These are phyloP conservation scores for Suhomyces kilbournensis DNA, from an alignment of 805 yeast species.

Conservation along the genomic window DNA sequence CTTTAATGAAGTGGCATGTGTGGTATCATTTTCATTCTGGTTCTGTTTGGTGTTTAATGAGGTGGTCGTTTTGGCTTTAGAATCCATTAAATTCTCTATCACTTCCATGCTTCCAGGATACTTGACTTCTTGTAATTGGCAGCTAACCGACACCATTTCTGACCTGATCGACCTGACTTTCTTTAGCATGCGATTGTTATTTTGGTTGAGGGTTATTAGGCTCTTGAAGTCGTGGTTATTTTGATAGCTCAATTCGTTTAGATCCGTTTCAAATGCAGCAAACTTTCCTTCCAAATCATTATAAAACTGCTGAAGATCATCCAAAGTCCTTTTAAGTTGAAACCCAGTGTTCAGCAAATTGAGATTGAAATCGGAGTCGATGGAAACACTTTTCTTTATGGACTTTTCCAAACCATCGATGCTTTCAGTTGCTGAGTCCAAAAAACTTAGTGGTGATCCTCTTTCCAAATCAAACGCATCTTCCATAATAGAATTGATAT, in stretches of 20 bases:
- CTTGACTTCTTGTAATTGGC: constrained; percentile 7
- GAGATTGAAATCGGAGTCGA: neutral
- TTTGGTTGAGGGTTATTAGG: constrained; percentile 5
- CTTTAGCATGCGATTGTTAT: constrained; percentile 5
- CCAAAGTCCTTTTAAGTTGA: constrained; percentile 9
- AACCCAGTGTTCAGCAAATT: neutral
- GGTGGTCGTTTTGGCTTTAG: neutral
- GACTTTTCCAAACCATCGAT: neutral
- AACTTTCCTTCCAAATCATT: constrained; percentile 7
- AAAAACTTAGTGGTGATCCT: neutral
- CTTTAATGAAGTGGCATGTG: too few relatives aligned
- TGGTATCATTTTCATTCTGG: too few relatives aligned
- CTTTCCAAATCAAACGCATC: neutral
- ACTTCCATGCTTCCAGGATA: neutral
- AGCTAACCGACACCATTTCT: constrained; percentile 7
- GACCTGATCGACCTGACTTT: constrained; percentile 7
- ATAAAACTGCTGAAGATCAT: constrained; percentile 10
- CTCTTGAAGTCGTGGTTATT: constrained; percentile 9
- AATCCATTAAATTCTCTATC: neutral
- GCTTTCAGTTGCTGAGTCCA: neutral
- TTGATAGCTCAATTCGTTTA: constrained; percentile 7
- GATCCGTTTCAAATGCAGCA: constrained; percentile 6
- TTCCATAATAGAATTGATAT: constrained; percentile 21
- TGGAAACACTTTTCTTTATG: neutral
- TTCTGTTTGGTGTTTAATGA: neutral